These are phyloP conservation scores for Cyathus olla DNA, from an alignment of 1,284 basidiomycete species.

Conservation along the genomic window DNA sequence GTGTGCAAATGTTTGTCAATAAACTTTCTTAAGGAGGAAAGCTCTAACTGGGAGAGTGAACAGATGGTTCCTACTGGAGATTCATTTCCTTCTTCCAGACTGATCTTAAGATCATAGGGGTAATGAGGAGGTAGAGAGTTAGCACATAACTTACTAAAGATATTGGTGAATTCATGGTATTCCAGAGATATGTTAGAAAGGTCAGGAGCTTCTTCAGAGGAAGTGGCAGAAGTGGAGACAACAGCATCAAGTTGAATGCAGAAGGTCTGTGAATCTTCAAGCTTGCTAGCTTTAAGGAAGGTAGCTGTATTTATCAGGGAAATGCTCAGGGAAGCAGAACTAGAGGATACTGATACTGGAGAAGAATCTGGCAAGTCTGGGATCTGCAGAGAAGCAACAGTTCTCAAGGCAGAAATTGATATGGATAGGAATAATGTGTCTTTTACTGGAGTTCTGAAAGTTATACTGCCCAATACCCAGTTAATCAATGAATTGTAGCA, in stretches of 20 bases:
- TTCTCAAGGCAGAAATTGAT: too few relatives aligned
- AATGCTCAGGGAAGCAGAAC: not conserved
- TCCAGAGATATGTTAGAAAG: too few relatives aligned
- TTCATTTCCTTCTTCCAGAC: too few relatives aligned
- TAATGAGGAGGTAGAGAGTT: constrained; percentile 1
- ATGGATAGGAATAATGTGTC: too few relatives aligned
- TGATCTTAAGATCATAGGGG: constrained; percentile 4
- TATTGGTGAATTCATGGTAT: constrained; percentile 1
- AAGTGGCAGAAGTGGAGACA: not conserved
- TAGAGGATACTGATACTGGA: not conserved
- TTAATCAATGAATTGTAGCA: not conserved
- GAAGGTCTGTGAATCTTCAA: constrained; percentile 1
- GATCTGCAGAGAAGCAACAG: not conserved
- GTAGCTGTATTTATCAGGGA: constrained; percentile 6
- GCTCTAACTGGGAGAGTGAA: constrained; percentile 2
- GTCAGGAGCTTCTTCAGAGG: not conserved
- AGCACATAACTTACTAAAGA: not conserved
- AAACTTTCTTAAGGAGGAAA: constrained; percentile 9
- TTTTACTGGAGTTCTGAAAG: too few relatives aligned
- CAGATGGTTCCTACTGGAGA: not conserved
- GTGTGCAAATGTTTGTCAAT: constrained; percentile 14
- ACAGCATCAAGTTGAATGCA: too few relatives aligned
- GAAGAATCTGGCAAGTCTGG: not conserved
- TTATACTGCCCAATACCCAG: too few relatives aligned
- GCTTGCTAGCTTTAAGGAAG: constrained; percentile 7